Conservation (phyloP, 2,329 filamentous ascomycete genomes). For the Penicillium brasilianum region DNA sequence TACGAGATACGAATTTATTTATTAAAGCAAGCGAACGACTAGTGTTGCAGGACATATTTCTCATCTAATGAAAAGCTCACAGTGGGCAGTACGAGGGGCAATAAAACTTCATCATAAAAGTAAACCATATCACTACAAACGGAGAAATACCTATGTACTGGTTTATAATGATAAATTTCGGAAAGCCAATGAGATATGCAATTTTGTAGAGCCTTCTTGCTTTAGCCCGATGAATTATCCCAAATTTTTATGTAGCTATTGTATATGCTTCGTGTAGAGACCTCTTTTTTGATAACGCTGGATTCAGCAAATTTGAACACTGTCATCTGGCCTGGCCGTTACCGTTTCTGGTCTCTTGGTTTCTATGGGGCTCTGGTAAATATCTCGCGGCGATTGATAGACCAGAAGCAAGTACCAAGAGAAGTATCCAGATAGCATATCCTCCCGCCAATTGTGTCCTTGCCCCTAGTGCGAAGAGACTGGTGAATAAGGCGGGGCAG, state of each 20-base stretch:
- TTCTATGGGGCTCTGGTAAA: slow-evolving; percentile 22
- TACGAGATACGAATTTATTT: no score
- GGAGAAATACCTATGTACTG: neutral
- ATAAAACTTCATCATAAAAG: no score
- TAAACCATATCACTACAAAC: no score
- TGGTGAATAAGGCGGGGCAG: slow-evolving; percentile 68
- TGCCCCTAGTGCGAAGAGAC: slow-evolving; percentile 70
- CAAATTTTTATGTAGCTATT: neutral
- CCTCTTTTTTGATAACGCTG: neutral
- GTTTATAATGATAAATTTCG: neutral
- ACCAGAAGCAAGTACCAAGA: slow-evolving; percentile 40
- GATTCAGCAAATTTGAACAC: neutral
- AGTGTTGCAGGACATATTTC: no score
- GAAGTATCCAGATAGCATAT: slow-evolving; percentile 64
- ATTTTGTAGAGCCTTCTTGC: neutral
- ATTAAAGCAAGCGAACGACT: no score
- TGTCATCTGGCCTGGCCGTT: slow-evolving; percentile 5
- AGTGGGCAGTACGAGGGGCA: no score
- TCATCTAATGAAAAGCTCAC: no score
- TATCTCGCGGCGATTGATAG: slow-evolving; percentile 37
- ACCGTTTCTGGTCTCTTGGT: slow-evolving; percentile 3
- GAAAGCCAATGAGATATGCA: neutral
- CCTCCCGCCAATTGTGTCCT: slow-evolving; percentile 66
- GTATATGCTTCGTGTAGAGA: neutral
- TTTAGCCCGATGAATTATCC: neutral